Evolutionary conservation across 2,329 filamentous ascomycete genomes (phyloP).

Genomic region (Shiraia sp.): DNA sequence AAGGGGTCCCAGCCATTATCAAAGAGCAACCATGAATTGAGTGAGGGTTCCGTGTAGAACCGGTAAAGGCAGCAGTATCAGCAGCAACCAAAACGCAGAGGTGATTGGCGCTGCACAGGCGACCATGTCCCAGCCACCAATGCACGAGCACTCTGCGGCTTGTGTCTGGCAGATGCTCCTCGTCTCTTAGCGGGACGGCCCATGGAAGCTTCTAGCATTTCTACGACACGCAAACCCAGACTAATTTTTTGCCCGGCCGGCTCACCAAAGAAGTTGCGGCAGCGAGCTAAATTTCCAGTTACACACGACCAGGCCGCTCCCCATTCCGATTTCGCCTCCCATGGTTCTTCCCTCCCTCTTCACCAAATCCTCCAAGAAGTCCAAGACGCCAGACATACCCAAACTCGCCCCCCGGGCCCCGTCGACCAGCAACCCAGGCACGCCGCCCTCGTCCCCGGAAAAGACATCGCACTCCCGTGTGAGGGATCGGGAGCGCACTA

Average conservation of each 20-base stretch:
- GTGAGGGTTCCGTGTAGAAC: too few species aligned
- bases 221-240: constrained; percentile 19
- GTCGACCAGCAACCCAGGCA: constrained; percentile 27
- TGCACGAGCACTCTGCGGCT: constrained; percentile 26
- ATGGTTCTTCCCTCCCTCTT: constrained; percentile 46
- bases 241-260: constrained; percentile 29
- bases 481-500: constrained; percentile 35
- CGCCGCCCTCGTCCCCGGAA: constrained; percentile 44
- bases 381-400: constrained; percentile 31
- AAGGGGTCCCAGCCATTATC: too few species aligned
- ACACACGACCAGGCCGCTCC: constrained; percentile 27
- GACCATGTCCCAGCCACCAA: constrained; percentile 29
- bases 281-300: constrained; percentile 35
- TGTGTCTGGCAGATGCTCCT: too few species aligned
- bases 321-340: constrained; percentile 24
- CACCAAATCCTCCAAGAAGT: constrained; percentile 44
- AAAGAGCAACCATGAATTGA: too few species aligned
- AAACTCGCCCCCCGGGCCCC: constrained; percentile 26
- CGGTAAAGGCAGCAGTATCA: too few species aligned
- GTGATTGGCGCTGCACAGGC: too few species aligned
- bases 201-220: constrained; percentile 41
- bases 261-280: constrained; percentile 33
- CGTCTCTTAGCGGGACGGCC: constrained; percentile 1
- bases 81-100: too few species aligned
- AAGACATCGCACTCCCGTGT: constrained; percentile 40